These are phyloP conservation scores for Saksenaea vasiformis DNA, from an alignment of 371 early-diverging fungal species.

Conservation along the genomic window DNA sequence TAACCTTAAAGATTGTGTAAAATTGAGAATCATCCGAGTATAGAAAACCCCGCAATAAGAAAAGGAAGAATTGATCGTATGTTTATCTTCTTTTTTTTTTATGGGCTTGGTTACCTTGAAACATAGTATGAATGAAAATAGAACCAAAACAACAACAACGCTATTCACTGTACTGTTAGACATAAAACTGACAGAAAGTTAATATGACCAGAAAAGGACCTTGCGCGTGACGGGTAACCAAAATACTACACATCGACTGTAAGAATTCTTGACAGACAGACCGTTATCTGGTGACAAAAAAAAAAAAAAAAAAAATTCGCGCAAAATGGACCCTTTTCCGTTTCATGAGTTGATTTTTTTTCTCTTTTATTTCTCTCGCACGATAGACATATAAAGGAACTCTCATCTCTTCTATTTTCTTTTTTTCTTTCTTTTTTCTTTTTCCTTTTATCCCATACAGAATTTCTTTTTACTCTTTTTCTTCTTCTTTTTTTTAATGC, in stretches of 20 bases:
- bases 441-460: background rate
- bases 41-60: background rate
- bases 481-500: background rate
- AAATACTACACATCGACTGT: background rate
- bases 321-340: background rate
- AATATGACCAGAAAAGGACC: background rate
- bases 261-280: background rate
- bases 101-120: background rate
- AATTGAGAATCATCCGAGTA: background rate
- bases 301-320: background rate
- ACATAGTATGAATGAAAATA: background rate
- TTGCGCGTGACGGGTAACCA: background rate
- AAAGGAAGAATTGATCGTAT: background rate
- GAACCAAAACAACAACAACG: background rate
- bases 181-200: background rate
- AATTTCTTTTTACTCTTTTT: background rate
- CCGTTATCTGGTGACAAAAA: slow-evolving; percentile 1
- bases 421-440: background rate
- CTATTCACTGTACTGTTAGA: background rate
- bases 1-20: background rate
- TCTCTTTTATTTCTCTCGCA: background rate
- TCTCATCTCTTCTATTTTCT: background rate
- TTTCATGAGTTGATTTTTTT: slow-evolving; percentile 3
- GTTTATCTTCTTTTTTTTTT: background rate
- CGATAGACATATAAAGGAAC: slow-evolving; percentile 6